Evolutionary conservation across 345 rosid genomes (phyloP), one percentile per base, ranked within the genome.

Genomic region (Gossypium thurberi): DNA sequence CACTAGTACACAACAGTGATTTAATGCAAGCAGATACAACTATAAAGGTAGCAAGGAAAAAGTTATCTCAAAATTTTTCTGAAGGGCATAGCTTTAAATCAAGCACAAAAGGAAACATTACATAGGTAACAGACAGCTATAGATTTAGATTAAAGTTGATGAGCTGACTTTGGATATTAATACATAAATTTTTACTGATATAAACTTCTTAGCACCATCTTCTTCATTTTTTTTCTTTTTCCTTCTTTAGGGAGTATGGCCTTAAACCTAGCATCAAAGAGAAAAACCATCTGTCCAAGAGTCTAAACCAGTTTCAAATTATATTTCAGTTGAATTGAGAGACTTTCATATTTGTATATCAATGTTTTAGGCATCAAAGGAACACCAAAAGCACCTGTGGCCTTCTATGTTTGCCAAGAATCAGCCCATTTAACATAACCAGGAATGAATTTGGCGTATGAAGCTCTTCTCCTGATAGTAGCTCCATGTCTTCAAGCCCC

Each of bases 391-490:
- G 20, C 84, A 94, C 98, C 92, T 87, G 97, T 42, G 98, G 98
- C 82, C 87, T 88, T 77, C 91, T 85, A 78, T 92, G 98, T 82
- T 92, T 94, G 75, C 98, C 98, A 72, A 92, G 91, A 71, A 94
- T 92, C 66, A 89, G 89, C 79, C 98, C 98, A 77, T 94, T 94
- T 44, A 90, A 73, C 69, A 88, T 89, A 76, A 94, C 92, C 74
- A 94, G 77, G 79, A 81, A 94, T 70, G 98, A 92, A 80, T 86
- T 79, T 69, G 93, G 90, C 28, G 83, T 78, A 74, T 94, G 98
- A 78, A 94, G 97, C 86, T 92, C 98, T 81, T 89, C 94, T 69
- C 85, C 95, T 73, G 98, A 90, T 37, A 85, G 90, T 75, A 81
- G 79, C 74, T 86, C 95, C 85, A 94, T 77, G 82, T 88, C 92